phyloP scores from a whole-genome alignment of 306 rosid species.

The Lathyrus sativus region DNA sequence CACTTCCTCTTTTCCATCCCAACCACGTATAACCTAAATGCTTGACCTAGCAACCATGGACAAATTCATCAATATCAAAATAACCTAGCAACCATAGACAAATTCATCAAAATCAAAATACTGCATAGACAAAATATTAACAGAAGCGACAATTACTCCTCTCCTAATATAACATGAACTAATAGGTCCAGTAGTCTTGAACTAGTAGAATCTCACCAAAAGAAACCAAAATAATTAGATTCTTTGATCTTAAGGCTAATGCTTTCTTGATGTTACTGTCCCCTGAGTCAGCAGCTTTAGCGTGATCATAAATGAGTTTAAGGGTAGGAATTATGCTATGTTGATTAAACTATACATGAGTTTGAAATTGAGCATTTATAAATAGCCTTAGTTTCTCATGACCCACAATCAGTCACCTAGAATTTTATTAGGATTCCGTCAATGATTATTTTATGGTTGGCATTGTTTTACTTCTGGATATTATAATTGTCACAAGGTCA shows the following conservation, averaged over 20 bases:
- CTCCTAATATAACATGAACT: neutral
- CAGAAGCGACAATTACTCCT: slow-evolving; percentile 7
- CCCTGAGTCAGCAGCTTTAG: slow-evolving; percentile 11
- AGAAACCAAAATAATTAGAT: slow-evolving; percentile 21
- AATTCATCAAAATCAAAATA: neutral
- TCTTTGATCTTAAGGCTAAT: slow-evolving; percentile 17
- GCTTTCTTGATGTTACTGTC: slow-evolving; percentile 15
- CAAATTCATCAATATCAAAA: neutral
- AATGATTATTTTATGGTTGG: slow-evolving; percentile 13
- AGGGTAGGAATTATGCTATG: slow-evolving; percentile 12
- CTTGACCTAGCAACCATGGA: slow-evolving; percentile 21
- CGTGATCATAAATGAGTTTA: slow-evolving; percentile 9
- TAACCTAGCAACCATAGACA: slow-evolving; percentile 10
- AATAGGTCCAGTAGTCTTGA: slow-evolving; percentile 23
- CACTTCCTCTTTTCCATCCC: slow-evolving; percentile 20
- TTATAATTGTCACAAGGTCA: slow-evolving; percentile 15
- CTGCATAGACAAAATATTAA: neutral
- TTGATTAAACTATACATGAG: neutral
- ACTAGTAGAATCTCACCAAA: slow-evolving; percentile 15
- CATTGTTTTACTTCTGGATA: slow-evolving; percentile 21
- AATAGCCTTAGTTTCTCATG: slow-evolving; percentile 14
- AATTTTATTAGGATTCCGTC: slow-evolving; percentile 21
- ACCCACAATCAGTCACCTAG: slow-evolving; percentile 9
- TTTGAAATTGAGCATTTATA: slow-evolving; percentile 13
- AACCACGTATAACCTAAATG: neutral